phyloP scores from a whole-genome alignment of 2,329 filamentous ascomycete species.

The Fusarium mexicanum region DNA sequence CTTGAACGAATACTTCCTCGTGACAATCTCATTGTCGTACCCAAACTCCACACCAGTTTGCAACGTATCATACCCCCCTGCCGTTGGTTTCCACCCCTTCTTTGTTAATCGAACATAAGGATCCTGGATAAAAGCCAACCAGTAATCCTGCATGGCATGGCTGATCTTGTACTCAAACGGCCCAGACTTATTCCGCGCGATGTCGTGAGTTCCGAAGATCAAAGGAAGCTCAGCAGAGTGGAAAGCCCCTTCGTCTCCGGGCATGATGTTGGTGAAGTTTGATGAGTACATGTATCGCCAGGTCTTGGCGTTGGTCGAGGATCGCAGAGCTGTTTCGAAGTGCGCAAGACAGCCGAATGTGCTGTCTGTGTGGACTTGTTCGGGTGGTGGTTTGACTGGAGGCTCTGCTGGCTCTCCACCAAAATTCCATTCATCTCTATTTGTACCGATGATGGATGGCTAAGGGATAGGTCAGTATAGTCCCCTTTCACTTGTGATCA shows the following conservation, averaged over 20 bases:
- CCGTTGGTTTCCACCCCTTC: neutral
- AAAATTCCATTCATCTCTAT: constrained; percentile 1
- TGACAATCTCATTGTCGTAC: neutral
- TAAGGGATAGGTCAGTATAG: neutral
- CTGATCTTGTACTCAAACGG: constrained; percentile 7
- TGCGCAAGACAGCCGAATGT: neutral
- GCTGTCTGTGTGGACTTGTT: neutral
- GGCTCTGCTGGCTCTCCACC: neutral
- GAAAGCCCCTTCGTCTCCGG: neutral
- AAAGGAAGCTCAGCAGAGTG: constrained; percentile 3
- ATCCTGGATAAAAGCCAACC: neutral
- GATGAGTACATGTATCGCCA: constrained; percentile 14
- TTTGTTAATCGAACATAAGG: neutral
- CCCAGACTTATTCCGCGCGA: neutral
- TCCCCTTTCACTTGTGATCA: rapidly evolving
- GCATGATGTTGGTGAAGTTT: constrained; percentile 18
- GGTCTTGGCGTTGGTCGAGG: neutral
- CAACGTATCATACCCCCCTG: neutral
- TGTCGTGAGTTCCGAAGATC: constrained; percentile 3
- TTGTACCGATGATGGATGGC: constrained; percentile 2
- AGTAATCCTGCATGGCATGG: constrained; percentile 4
- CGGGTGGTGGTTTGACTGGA: neutral
- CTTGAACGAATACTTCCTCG: neutral
- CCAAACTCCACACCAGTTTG: neutral
- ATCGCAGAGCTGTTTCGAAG: neutral